Percentiles rank a stretch among this genome's conserved stretches.
Conservation (phyloP, 495 filamentous ascomycete genomes). For the Letharia columbiana region DNA sequence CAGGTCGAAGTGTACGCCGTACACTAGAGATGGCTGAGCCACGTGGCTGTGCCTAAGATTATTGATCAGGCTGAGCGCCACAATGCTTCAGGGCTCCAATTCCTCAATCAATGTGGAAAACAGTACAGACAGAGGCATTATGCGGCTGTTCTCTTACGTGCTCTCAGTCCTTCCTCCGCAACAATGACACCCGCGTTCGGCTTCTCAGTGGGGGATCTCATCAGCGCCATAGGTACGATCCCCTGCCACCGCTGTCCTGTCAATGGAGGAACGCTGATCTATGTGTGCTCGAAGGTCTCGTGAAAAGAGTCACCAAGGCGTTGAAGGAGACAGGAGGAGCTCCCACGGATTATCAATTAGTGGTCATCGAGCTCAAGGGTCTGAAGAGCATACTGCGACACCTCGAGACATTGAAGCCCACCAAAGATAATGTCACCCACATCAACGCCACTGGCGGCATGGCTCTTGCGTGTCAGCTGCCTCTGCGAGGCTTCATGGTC, state of each 20-base stretch:
- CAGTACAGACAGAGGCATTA: neutral
- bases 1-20: neutral
- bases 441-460: constrained; percentile 2
- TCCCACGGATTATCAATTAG: neutral
- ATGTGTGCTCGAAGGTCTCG: neutral
- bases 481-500: neutral
- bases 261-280: neutral
- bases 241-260: neutral
- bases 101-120: neutral
- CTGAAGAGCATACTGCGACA: constrained; percentile 1
- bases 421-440: neutral
- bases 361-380: neutral
- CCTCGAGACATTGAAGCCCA: neutral
- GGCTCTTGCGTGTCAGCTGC: neutral
- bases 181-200: constrained; percentile 7
- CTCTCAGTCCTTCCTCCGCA: neutral
- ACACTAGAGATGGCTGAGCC: neutral
- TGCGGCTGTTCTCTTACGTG: neutral
- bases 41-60: neutral
- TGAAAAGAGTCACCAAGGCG: constrained; percentile 3
- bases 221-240: constrained; percentile 1
- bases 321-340: neutral
- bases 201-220: constrained; percentile 7
- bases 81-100: neutral
- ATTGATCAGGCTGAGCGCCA: neutral